These are phyloP conservation scores for Durotheca rogersii DNA, from an alignment of 495 filamentous ascomycete genomes.

Conservation along the genomic window DNA sequence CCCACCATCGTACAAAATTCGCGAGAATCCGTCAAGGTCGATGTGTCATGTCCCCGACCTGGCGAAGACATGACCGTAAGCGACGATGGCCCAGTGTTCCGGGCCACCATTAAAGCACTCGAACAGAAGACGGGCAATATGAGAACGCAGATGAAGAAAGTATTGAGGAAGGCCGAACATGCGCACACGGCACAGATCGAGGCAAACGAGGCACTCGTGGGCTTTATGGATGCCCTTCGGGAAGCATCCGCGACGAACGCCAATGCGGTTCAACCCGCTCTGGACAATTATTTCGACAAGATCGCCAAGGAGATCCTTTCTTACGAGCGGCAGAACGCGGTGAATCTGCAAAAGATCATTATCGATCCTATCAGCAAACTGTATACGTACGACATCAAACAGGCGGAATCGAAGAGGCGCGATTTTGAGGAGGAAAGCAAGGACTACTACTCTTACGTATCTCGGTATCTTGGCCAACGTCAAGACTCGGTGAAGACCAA, in stretches of 20 bases:
- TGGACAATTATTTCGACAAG: conserved; percentile 98
- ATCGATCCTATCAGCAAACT: conserved; percentile 91
- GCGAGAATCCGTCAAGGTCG: conserved; percentile 72
- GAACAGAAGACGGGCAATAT: conserved; percentile 98
- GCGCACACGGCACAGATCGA: conserved; percentile 74
- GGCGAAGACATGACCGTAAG: conserved; percentile 82
- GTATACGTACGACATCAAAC: conserved; percentile 95
- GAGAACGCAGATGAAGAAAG: conserved; percentile 89
- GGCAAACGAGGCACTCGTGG: conserved; percentile 80
- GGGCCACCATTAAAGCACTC: conserved; percentile 93
- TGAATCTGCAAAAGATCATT: conserved; percentile 84
- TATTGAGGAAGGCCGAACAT: conserved; percentile 86
- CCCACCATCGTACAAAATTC: conserved; percentile 33
- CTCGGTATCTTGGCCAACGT: conserved; percentile 89
- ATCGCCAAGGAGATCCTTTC: conserved; percentile 86
- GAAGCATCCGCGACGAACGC: conserved; percentile 90
- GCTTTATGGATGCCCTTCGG: conserved; percentile 82
- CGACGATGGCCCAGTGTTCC: conserved; percentile 94
- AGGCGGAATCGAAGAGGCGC: conserved; percentile 93
- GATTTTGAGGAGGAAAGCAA: conserved; percentile 98
- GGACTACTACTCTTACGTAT: conserved; percentile 94
- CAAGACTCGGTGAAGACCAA: conserved; percentile 97
- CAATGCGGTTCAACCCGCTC: conserved; percentile 89
- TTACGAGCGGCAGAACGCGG: conserved; percentile 82
- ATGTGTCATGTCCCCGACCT: conserved; percentile 80